phyloP scores from a whole-genome alignment of 805 yeast genomes.

The Lipomyces yamadae region DNA sequence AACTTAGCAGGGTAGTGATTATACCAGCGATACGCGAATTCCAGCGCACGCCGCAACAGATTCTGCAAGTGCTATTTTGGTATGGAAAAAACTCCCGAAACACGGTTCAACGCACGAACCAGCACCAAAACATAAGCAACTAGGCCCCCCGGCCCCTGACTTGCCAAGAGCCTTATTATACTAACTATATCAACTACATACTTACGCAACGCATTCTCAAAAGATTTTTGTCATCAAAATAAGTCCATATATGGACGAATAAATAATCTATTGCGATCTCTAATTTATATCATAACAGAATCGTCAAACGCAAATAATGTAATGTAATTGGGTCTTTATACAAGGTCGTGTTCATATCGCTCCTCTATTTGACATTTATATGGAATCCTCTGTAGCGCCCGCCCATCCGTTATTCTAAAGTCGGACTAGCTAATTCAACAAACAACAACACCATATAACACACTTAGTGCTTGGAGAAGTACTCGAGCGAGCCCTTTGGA shows the following conservation, averaged over 20 bases:
- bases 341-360: background rate
- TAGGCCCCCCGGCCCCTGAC: background rate
- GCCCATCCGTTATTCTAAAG: background rate
- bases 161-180: too few relatives aligned
- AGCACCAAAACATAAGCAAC: too few relatives aligned
- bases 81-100: too few relatives aligned
- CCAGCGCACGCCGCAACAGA: too few relatives aligned
- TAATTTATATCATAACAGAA: background rate
- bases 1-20: too few relatives aligned
- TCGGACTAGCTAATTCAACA: background rate
- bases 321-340: background rate
- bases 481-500: conserved; percentile 76
- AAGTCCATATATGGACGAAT: background rate
- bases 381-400: background rate
- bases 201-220: too few relatives aligned
- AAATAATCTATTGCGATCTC: background rate
- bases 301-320: conserved; percentile 5
- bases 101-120: too few relatives aligned
- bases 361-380: background rate
- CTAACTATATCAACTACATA: too few relatives aligned
- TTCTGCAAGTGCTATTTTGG: too few relatives aligned
- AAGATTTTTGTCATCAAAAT: background rate
- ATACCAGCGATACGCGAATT: too few relatives aligned
- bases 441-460: background rate
- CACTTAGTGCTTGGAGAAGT: conserved; percentile 52